Conservation (phyloP, 2,329 filamentous ascomycete species). For the Ascochyta rabiei region DNA sequence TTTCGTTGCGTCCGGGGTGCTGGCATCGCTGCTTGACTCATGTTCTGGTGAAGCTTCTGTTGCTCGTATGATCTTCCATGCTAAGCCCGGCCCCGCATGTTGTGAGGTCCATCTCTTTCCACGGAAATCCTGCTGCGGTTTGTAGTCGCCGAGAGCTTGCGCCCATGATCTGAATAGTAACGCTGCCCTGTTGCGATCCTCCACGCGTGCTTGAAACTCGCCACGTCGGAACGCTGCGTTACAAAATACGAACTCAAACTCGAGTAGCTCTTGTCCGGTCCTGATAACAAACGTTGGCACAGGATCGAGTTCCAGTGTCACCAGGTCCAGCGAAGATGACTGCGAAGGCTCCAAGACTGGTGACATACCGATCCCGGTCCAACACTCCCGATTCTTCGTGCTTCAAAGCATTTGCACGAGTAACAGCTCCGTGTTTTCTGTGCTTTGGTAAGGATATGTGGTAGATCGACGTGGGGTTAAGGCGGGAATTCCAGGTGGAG, state of each 20-base stretch:
- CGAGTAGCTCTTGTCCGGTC: slow-evolving; percentile 11
- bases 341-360: not conserved
- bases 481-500: not conserved
- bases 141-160: slow-evolving; percentile 26
- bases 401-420: not conserved
- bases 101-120: slow-evolving; percentile 26
- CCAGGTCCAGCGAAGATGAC: slow-evolving; percentile 25
- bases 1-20: not conserved
- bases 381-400: not conserved
- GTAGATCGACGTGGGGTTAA: not conserved
- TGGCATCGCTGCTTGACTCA: not conserved
- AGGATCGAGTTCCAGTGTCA: slow-evolving; percentile 29
- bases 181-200: slow-evolving; percentile 16
- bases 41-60: not conserved
- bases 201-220: slow-evolving; percentile 11
- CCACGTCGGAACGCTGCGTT: slow-evolving; percentile 31
- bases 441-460: not conserved
- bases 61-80: slow-evolving; percentile 29
- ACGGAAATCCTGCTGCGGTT: slow-evolving; percentile 22
- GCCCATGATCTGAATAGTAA: slow-evolving; percentile 38
- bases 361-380: not conserved
- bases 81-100: slow-evolving; percentile 17
- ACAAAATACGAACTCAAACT: slow-evolving; percentile 28
- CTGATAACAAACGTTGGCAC: slow-evolving; percentile 33
- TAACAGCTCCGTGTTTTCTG: not conserved